Evolutionary conservation across 202 grass and related monocot species (phyloP), one percentile per base, ranked within the genome.

Genomic region (Musa balbisiana): DNA sequence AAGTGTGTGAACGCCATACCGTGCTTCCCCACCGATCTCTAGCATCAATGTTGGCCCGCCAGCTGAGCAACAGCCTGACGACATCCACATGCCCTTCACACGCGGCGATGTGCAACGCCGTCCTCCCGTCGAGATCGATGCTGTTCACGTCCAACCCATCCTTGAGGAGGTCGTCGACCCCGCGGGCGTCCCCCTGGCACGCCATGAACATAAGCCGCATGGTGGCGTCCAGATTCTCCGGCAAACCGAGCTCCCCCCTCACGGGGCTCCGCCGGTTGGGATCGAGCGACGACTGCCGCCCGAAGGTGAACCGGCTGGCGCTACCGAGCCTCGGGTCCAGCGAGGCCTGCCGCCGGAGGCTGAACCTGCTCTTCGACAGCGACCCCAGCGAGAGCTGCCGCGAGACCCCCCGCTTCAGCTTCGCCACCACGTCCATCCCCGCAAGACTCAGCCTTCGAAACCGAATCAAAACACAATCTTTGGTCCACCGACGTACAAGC

Each of bases 81-180:
- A 98, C 91, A 73, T 98, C 91, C 64, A 80, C 82, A 49, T 83
- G 89, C 0, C 95, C 95, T 78, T 98, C 95, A 79, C 91, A 98
- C 5, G 95, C 79, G 11, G 88, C 87, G 75, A 98, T 90, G 80
- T 98, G 95, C 67, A 98, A 64, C 84, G 87, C 95, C 68, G 95
- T 98, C 77, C 95, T 85, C 0, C 95, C 91, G 85, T 98, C 95
- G 70, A 98, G 83, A 83, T 98, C 91, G 69, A 98, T 98, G 87
- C 86, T 98, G 81, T 98, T 83, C 84, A 92, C 91, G 78, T 98
- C 95, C 11, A 92, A 83, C 51, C 94, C 95, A 8, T 82, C 73
- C 79, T 85, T 53, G 66, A 98, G 85, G 67, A 98, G 85, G 73
- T 90, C 88, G 76, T 89, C 85, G 49, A 98, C 84, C 56, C 88